These are phyloP conservation scores for Claviceps sp. DNA, from an alignment of 2,329 filamentous ascomycete genomes.

Conservation along the genomic window DNA sequence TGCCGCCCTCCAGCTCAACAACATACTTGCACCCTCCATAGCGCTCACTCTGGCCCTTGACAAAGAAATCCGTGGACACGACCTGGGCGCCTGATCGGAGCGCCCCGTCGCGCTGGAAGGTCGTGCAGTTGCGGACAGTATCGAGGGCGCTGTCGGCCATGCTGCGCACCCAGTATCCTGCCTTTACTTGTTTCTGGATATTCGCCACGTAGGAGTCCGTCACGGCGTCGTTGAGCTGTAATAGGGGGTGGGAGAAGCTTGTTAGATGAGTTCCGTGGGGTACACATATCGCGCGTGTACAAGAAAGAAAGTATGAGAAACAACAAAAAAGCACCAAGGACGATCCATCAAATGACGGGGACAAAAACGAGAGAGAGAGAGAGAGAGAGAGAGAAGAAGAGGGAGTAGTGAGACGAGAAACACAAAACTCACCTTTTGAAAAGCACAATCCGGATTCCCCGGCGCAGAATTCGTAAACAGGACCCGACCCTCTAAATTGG, in stretches of 20 bases:
- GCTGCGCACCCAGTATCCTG: constrained; percentile 35
- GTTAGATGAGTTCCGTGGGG: not conserved
- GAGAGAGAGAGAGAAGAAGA: not conserved
- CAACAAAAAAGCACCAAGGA: too few species aligned
- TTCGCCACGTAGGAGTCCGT: constrained; percentile 20
- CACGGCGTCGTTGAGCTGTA: constrained; percentile 28
- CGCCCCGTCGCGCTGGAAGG: constrained; percentile 15
- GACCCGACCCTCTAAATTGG: constrained; percentile 27
- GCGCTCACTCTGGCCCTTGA: constrained; percentile 30
- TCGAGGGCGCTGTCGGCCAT: constrained; percentile 30
- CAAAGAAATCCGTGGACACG: constrained; percentile 34
- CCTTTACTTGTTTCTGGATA: constrained; percentile 29
- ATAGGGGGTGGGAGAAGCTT: not conserved
- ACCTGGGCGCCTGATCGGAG: constrained; percentile 34
- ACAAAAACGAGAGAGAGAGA: not conserved
- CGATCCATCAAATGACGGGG: too few species aligned
- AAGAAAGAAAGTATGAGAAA: too few species aligned
- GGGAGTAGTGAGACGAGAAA: not conserved
- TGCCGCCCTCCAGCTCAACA: constrained; percentile 11
- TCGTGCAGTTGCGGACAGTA: constrained; percentile 26
- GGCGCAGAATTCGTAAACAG: constrained; percentile 35
- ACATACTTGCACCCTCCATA: constrained; percentile 31
- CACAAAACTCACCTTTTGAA: constrained; percentile 25
- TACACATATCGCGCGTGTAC: too few species aligned
- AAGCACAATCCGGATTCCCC: constrained; percentile 30